phyloP scores from a whole-genome alignment of 2,329 filamentous ascomycete genomes.

The Elsinoe batatas region DNA sequence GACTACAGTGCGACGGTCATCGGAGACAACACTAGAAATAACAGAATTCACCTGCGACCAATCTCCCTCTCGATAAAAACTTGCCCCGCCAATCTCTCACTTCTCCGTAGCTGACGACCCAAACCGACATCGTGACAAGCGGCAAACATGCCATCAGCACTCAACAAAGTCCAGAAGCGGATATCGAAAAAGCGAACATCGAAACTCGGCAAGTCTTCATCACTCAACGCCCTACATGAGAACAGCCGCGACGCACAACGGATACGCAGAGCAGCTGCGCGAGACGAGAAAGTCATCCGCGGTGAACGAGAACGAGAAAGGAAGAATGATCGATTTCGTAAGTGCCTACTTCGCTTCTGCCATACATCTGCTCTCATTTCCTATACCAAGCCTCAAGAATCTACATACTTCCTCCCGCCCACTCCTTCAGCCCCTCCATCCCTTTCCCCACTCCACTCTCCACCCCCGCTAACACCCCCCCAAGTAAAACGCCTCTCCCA shows the following conservation, averaged over 20 bases:
- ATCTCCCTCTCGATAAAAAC: neutral
- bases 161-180: constrained; percentile 79
- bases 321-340: constrained; percentile 65
- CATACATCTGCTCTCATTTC: too few relatives aligned
- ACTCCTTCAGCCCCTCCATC: constrained; percentile 14
- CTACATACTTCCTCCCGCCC: too few relatives aligned
- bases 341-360: constrained; percentile 20
- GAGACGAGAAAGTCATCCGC: constrained; percentile 74
- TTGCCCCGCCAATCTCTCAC: too few relatives aligned
- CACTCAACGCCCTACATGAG: constrained; percentile 68
- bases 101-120: too few relatives aligned
- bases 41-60: too few relatives aligned
- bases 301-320: constrained; percentile 60
- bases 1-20: too few relatives aligned
- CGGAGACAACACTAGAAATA: too few relatives aligned
- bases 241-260: constrained; percentile 79
- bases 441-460: neutral
- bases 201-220: constrained; percentile 45
- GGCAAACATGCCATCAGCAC: constrained; percentile 54
- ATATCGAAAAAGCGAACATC: constrained; percentile 76
- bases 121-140: too few relatives aligned
- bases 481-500: constrained; percentile 61
- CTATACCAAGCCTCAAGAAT: too few relatives aligned
- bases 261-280: constrained; percentile 64
- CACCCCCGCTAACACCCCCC: neutral